Evolutionary conservation across 2,329 filamentous ascomycete species (phyloP).

Genomic region (Neophaeococcomyces mojaviensis): DNA sequence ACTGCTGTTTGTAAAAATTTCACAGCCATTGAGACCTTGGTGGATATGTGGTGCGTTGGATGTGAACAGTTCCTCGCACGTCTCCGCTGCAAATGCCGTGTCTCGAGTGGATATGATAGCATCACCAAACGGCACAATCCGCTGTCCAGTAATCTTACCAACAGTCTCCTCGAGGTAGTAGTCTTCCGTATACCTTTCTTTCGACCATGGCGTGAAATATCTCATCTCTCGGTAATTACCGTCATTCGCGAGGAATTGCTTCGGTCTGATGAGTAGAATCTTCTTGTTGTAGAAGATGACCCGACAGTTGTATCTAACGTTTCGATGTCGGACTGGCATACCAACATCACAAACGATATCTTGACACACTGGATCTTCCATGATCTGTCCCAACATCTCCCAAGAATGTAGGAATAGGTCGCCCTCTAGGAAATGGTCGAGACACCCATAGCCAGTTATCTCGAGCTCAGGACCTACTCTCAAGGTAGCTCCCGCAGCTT

Average conservation of each 20-base stretch:
- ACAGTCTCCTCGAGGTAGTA: constrained; percentile 57
- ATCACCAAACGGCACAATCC: constrained; percentile 60
- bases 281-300: constrained; percentile 59
- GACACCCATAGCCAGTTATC: constrained; percentile 56
- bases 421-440: constrained; percentile 53
- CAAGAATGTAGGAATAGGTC: constrained; percentile 54
- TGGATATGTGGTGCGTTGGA: constrained; percentile 45
- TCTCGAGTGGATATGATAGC: constrained; percentile 56
- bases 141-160: constrained; percentile 48
- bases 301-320: constrained; percentile 58
- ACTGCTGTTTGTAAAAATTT: constrained; percentile 64
- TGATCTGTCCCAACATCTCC: constrained; percentile 56
- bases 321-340: constrained; percentile 27
- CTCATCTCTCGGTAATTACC: constrained; percentile 58
- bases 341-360: constrained; percentile 56
- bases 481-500: constrained; percentile 54
- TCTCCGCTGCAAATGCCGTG: constrained; percentile 53
- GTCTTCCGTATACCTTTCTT: constrained; percentile 50
- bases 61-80: constrained; percentile 62
- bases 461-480: constrained; percentile 51
- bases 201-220: constrained; percentile 58
- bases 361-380: constrained; percentile 52
- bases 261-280: constrained; percentile 65
- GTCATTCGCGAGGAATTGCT: constrained; percentile 64
- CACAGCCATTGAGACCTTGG: constrained; percentile 62